Percentiles rank a stretch among this genome's conserved stretches.
phyloP scores from a whole-genome alignment of 768 basidiomycete species.

The Agaricus blazei region DNA sequence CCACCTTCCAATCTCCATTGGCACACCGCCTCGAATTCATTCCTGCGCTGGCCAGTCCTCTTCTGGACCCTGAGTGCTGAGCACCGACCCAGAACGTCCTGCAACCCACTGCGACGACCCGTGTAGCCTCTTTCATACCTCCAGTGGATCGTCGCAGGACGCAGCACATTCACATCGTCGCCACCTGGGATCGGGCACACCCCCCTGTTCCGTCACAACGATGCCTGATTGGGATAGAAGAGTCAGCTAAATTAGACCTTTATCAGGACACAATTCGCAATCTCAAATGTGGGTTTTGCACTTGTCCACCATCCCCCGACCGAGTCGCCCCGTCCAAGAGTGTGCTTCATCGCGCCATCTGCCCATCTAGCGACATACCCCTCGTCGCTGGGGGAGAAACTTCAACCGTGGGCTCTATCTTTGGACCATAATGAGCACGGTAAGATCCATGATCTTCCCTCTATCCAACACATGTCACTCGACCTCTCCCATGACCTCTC shows the following conservation, averaged over 20 bases:
- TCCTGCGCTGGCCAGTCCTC: neutral
- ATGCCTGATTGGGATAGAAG: neutral
- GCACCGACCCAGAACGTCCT: no score
- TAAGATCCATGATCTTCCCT: conserved; percentile 4
- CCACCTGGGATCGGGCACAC: conserved; percentile 3
- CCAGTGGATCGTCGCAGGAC: no score
- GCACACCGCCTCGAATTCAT: neutral
- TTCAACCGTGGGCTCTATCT: no score
- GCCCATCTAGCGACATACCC: no score
- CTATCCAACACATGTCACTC: neutral
- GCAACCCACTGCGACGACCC: no score
- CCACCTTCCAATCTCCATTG: neutral
- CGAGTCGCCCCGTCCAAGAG: no score
- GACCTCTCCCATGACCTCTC: conserved; percentile 7
- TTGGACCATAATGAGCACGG: neutral
- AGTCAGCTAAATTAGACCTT: neutral
- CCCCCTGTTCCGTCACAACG: neutral
- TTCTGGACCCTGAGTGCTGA: neutral
- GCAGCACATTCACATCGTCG: no score
- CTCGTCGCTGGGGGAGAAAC: no score
- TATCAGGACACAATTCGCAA: neutral
- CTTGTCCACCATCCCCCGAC: no score
- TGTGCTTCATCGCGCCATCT: no score
- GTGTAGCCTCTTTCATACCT: no score
- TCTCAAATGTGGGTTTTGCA: neutral